phyloP scores from a whole-genome alignment of 2,329 filamentous ascomycete species.

The Botrytis porri region DNA sequence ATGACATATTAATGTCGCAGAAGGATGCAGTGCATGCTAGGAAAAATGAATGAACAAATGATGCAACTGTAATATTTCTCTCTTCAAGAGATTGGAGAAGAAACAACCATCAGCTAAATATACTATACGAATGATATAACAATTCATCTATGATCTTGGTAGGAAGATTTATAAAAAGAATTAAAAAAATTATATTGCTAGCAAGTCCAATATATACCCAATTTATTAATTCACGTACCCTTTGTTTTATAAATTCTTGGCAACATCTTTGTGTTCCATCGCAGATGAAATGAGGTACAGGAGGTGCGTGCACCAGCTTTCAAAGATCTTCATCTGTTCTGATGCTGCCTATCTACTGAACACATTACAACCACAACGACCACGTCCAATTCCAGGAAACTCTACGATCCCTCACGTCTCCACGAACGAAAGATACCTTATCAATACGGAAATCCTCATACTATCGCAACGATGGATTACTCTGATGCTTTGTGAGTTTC shows the following conservation, averaged over 20 bases:
- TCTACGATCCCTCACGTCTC: not conserved
- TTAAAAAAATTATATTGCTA: not conserved
- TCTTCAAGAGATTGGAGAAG: not conserved
- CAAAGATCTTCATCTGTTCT: not conserved
- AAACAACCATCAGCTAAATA: not conserved
- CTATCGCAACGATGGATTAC: slow-evolving; percentile 66
- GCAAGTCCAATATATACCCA: not conserved
- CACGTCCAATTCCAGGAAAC: not conserved
- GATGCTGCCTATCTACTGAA: not conserved
- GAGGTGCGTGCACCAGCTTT: slow-evolving; percentile 3
- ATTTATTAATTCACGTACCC: not conserved
- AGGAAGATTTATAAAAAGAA: too few relatives aligned
- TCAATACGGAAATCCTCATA: not conserved
- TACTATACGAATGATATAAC: not conserved
- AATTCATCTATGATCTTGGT: not conserved
- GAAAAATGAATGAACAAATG: not conserved
- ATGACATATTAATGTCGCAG: not conserved
- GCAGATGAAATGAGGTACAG: not conserved
- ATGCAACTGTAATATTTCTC: not conserved
- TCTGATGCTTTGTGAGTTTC: slow-evolving; percentile 81
- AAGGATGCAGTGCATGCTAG: not conserved
- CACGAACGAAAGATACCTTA: not conserved
- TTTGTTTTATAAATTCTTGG: slow-evolving; percentile 4
- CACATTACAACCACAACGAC: slow-evolving; percentile 12
- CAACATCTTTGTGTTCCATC: slow-evolving; percentile 3